These are phyloP conservation scores for Penicillium odoratum DNA, from an alignment of 495 filamentous ascomycete genomes.

Conservation along the genomic window DNA sequence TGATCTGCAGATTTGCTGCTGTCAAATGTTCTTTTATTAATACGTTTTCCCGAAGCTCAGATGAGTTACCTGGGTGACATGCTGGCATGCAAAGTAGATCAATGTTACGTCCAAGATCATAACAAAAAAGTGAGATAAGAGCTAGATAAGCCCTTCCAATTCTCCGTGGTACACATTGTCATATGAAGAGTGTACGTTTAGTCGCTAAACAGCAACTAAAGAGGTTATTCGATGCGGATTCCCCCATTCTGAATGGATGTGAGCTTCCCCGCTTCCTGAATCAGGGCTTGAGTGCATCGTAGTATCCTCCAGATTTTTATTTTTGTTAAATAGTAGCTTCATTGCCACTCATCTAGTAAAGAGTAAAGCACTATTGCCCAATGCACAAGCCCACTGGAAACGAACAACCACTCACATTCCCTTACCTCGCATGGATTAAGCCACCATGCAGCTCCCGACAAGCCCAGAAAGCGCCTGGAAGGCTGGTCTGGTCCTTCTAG, in stretches of 20 bases:
- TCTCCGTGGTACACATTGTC: not conserved
- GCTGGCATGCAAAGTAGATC: not conserved
- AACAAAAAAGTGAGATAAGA: not conserved
- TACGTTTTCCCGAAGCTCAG: no score
- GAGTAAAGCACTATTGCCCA: not conserved
- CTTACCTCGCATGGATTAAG: conserved; percentile 10
- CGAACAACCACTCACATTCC: not conserved
- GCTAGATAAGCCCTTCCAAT: not conserved
- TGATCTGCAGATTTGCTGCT: no score
- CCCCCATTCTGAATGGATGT: conserved; percentile 8
- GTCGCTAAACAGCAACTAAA: conserved; percentile 28
- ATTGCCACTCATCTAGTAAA: not conserved
- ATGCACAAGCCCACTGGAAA: not conserved
- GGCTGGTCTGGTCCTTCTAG: conserved; percentile 25
- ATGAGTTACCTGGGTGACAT: no score
- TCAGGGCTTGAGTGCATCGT: conserved; percentile 12
- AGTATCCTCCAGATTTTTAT: not conserved
- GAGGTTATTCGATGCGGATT: conserved; percentile 21
- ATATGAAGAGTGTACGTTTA: conserved; percentile 12
- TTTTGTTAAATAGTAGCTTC: not conserved
- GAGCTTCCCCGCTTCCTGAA: conserved; percentile 24
- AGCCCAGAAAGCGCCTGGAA: conserved; percentile 25
- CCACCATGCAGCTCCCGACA: conserved; percentile 15
- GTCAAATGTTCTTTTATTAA: no score
- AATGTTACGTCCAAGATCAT: not conserved